Evolutionary conservation across 2,329 filamentous ascomycete species (phyloP), one percentile per base, ranked within the genome.

Genomic region (Penicillium sp.): DNA sequence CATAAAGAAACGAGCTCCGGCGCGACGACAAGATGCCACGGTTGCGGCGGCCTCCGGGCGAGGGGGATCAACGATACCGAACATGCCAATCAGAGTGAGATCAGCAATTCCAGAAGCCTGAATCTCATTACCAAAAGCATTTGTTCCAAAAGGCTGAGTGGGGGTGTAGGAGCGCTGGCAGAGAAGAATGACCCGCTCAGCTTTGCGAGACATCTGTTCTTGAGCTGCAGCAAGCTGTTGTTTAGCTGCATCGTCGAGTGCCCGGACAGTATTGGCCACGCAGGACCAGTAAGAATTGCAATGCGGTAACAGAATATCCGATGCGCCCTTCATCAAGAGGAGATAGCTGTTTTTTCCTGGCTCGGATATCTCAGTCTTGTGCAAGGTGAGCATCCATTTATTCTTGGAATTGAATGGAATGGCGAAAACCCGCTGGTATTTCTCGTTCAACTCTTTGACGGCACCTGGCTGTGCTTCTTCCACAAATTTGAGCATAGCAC

Each of bases 11-110:
- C 84, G 80, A 28, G 89, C 86, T 56, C 88, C 88, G 24, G 88
- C 88, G 44, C 82, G 81, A 64, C 87, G 83, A 61, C 87, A 89
- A 67, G 83, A 83, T 58, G 79, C 79, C 28, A 90, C 87, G 47
- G 88, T 87, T 40, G 86, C 83, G 19, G 82, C 79, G 38, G 89
- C 88, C 62, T 86, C 86, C 3, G 81, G 77, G 56, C 88, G 81
- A 4, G 89, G 83, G 42, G 88, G 88, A 73, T 90, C 88, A 69
- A 88, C 86, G 68, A 90, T 88, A 67, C 88, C 88, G 50, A 88
- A 83, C 56, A 89, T 76, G 8, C 85, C 84, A 42, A 54, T 15
- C 22, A 54, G 35, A 13, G 33, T 54, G 33, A 54, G 53, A 17
- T 54, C 24, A 19, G 87, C 0, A 91, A 75, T 53, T 86, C 84